Evolutionary conservation across 345 rosid species (phyloP), one percentile per base, ranked within the genome.

Genomic region (Hibiscus mutabilis): DNA sequence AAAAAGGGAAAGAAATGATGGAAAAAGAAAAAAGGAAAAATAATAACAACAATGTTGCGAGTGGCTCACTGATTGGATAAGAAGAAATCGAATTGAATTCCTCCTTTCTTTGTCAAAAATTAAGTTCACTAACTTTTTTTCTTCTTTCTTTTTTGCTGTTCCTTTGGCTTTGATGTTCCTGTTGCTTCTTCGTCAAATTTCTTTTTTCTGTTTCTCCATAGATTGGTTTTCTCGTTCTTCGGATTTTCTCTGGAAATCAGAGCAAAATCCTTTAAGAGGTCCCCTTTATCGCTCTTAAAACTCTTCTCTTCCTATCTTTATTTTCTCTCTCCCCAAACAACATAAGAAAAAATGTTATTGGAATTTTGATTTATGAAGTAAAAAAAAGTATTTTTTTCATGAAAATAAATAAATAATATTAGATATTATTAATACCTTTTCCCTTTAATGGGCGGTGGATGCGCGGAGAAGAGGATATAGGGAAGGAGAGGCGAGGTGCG

Each of bases 191-290:
- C 29, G 31, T 44, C 46, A 10, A 11, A 11, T 44, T 22, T 6
- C 27, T 7, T 11, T 6, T 63, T 53, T 66, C 53, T 69, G 27
- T 68, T 37, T 44, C 60, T 44, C 42, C 60, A 59, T 72, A 69
- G 69, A 65, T 65, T 71, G n/a, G 3, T 11, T 63, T 7, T 37
- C 35, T 37, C 42, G 85, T 82, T 83, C 81, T 82, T 77, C 80
- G 76, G 88, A 81, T 84, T 85, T 82, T 82, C 85, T 78, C 87
- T 78, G 88, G 89, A 84, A 87, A 91, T 82, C 90, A 83, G 90
- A 86, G 79, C 84, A 75, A 81, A 85, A 84, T 79, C 84, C 83
- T 82, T 78, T 75, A n/a, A 35, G 77, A 77, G 81, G 78, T 73
- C 73, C 82, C 57, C 83, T 76, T 74, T 61, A 69, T 79, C 75